A percentile compares a stretch with the other conserved stretches of the same genome.
phyloP scores from a whole-genome alignment of 805 yeast species.

The Barnettozyma californica region DNA sequence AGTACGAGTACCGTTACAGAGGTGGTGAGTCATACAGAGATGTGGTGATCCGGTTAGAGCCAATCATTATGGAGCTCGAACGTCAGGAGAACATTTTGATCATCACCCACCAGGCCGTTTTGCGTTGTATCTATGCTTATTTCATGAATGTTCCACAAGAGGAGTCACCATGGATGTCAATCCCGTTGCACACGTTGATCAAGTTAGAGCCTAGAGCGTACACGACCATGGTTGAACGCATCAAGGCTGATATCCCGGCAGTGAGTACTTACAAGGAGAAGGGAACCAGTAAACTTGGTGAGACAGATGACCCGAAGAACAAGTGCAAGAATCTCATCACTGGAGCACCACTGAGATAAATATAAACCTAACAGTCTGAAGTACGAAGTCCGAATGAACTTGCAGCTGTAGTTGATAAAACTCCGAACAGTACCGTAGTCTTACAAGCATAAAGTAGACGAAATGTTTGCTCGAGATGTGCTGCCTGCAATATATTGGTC shows the following conservation, averaged over 20 bases:
- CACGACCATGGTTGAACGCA: constrained; percentile 79
- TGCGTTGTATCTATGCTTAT: constrained; percentile 94
- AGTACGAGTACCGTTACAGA: constrained; percentile 90
- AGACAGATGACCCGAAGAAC: constrained; percentile 21
- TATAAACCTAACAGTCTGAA: no score
- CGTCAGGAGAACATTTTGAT: constrained; percentile 93
- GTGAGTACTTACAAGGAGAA: constrained; percentile 94
- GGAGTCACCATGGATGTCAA: constrained; percentile 98
- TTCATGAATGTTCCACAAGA: constrained; percentile 98
- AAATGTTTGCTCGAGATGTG: no score
- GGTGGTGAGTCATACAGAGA: constrained; percentile 98
- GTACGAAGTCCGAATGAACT: no score
- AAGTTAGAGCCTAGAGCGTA: constrained; percentile 94
- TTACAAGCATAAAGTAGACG: no score
- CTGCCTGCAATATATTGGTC: no score
- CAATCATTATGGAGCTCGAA: constrained; percentile 97
- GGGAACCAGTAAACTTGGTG: constrained; percentile 61
- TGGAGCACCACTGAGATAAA: constrained; percentile 18
- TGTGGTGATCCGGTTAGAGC: constrained; percentile 90
- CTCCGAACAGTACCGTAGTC: not conserved
- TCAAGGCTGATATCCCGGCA: constrained; percentile 96
- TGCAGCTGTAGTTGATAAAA: no score
- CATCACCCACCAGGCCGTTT: constrained; percentile 96
- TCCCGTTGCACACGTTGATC: constrained; percentile 92
- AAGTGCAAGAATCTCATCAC: constrained; percentile 24